Conservation (phyloP, 208 protist species). For the Jaenimonas drosophilae region DNA sequence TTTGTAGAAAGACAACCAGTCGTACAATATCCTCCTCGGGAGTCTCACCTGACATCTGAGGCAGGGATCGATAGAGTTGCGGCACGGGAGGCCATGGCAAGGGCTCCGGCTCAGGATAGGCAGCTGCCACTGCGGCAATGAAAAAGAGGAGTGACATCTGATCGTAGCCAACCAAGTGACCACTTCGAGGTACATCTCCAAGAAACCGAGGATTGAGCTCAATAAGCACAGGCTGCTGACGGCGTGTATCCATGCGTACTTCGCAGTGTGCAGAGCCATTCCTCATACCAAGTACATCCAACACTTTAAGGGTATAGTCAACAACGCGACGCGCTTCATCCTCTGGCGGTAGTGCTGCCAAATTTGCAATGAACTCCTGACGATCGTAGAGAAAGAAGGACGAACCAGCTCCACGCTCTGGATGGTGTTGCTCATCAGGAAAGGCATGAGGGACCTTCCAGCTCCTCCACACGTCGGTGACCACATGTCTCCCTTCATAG, state of each 20-base stretch:
- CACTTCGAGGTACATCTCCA: conserved; percentile 60
- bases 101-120: conserved; percentile 1
- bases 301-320: conserved; percentile 60
- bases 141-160: conserved; percentile 71
- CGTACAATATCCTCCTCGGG: no score
- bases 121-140: conserved; percentile 25
- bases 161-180: conserved; percentile 65
- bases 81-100: conserved; percentile 73
- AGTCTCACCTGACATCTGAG: no score
- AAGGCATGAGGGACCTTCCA: conserved; percentile 71
- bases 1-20: no score
- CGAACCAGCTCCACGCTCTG: conserved; percentile 20
- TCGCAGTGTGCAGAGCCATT: conserved; percentile 82
- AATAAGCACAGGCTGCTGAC: conserved; percentile 59
- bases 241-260: conserved; percentile 59
- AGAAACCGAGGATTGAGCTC: conserved; percentile 83
- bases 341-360: conserved; percentile 21
- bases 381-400: conserved; percentile 70
- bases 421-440: no score
- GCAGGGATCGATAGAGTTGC: conserved; percentile 33
- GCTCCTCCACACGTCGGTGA: conserved; percentile 85
- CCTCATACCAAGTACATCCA: conserved; percentile 61
- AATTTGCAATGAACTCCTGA: conserved; percentile 44
- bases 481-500: conserved; percentile 55
- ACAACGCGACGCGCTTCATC: conserved; percentile 43